These are phyloP conservation scores for Mrakia frigida DNA, from an alignment of 768 basidiomycete species.

Conservation along the genomic window DNA sequence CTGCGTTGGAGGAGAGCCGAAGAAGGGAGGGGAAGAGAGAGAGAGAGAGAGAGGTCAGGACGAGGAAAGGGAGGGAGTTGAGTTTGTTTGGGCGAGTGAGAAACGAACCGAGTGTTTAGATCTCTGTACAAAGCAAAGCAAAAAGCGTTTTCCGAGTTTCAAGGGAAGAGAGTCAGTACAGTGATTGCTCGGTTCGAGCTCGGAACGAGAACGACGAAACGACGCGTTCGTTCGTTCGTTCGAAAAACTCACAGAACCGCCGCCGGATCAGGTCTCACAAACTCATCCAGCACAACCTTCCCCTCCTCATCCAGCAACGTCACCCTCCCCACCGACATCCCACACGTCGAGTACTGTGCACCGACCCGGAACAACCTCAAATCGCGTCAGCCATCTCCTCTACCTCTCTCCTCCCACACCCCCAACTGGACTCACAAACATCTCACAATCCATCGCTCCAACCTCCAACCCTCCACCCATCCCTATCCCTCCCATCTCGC, in stretches of 20 bases:
- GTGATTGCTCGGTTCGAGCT: too few relatives aligned
- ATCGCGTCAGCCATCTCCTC: not conserved
- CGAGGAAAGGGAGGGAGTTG: conserved; percentile 35
- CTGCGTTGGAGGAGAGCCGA: conserved; percentile 29
- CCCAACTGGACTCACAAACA: conserved; percentile 53
- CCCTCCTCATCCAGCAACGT: conserved; percentile 79
- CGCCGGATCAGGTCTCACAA: conserved; percentile 39
- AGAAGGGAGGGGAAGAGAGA: conserved; percentile 27
- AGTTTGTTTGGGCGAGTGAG: not conserved
- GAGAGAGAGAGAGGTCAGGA: conserved; percentile 29
- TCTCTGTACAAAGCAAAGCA: conserved; percentile 53
- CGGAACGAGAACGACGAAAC: not conserved
- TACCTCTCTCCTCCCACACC: not conserved
- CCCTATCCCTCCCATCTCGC: conserved; percentile 19
- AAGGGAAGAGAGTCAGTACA: too few relatives aligned
- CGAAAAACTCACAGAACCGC: conserved; percentile 40
- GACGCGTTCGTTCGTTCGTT: too few relatives aligned
- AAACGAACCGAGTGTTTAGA: conserved; percentile 59
- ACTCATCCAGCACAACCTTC: conserved; percentile 65
- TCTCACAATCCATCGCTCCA: conserved; percentile 90
- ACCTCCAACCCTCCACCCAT: conserved; percentile 55
- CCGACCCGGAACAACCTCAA: not conserved
- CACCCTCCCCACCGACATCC: conserved; percentile 78
- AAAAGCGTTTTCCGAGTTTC: too few relatives aligned
- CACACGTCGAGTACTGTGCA: conserved; percentile 68